These are phyloP conservation scores for Thielaviopsis ethacetica DNA, from an alignment of 2,329 filamentous ascomycete genomes.

Conservation along the genomic window DNA sequence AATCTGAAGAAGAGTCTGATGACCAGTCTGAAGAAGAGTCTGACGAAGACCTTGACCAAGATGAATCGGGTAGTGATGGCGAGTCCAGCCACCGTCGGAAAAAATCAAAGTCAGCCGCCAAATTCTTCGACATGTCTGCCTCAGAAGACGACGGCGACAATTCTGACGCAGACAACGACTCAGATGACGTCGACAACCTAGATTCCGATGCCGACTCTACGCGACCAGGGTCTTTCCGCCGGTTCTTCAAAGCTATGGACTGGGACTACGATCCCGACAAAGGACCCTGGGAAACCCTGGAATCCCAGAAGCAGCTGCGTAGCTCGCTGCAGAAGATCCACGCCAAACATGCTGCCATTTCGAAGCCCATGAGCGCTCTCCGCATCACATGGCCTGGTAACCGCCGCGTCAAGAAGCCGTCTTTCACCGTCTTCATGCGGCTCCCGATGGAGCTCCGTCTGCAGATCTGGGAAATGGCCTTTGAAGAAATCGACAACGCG, in stretches of 20 bases:
- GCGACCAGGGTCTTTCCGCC: not conserved
- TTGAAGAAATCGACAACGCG: not conserved
- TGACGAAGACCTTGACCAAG: not conserved
- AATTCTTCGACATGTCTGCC: constrained; percentile 4
- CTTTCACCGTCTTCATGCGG: not conserved
- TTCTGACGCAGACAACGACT: no score
- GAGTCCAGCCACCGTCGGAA: not conserved
- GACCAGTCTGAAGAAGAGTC: not conserved
- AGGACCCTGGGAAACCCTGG: not conserved
- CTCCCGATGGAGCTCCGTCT: constrained; percentile 3
- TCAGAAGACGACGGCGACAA: constrained; percentile 3
- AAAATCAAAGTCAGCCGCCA: not conserved
- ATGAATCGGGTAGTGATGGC: not conserved
- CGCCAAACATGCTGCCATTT: not conserved
- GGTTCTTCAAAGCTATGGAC: not conserved
- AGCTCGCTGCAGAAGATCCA: not conserved
- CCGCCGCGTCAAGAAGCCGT: not conserved
- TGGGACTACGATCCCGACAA: not conserved
- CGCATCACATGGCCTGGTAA: constrained; percentile 4
- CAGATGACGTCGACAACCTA: not conserved
- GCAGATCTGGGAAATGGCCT: constrained; percentile 8
- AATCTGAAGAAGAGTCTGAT: no score
- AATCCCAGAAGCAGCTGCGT: not conserved
- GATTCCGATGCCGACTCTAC: not conserved
- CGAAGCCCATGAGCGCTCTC: not conserved